A percentile compares a stretch with the other conserved stretches of the same genome.
Conservation (phyloP, 495 filamentous ascomycete genomes). For the Cairneyella variabilis region DNA sequence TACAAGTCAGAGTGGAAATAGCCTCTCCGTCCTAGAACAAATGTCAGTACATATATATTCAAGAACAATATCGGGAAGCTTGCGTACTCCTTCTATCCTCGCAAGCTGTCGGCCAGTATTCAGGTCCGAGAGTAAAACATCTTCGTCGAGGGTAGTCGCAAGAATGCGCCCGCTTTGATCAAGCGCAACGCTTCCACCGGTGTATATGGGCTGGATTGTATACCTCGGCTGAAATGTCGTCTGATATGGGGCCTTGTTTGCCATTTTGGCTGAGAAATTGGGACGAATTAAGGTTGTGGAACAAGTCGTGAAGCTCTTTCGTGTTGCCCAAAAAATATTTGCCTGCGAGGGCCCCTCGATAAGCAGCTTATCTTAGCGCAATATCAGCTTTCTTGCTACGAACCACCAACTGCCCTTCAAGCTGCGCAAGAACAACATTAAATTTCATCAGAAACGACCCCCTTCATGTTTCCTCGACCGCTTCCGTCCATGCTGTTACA, state of each 20-base stretch:
- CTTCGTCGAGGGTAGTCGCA: constrained; percentile 81
- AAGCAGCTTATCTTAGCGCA: too few relatives aligned
- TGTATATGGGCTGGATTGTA: constrained; percentile 89
- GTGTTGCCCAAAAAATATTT: too few relatives aligned
- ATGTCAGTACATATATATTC: constrained; percentile 2
- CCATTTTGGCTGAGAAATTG: constrained; percentile 35
- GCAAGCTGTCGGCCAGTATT: constrained; percentile 77
- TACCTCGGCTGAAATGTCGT: constrained; percentile 83
- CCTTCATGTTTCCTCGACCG: too few relatives aligned
- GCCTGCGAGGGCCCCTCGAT: too few relatives aligned
- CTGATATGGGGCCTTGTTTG: constrained; percentile 48
- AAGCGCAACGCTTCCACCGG: constrained; percentile 81
- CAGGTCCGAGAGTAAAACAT: constrained; percentile 83
- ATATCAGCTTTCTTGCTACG: too few relatives aligned
- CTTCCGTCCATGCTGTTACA: too few relatives aligned
- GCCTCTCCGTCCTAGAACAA: constrained; percentile 79
- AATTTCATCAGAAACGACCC: too few relatives aligned
- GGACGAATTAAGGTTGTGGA: neutral
- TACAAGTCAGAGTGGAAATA: constrained; percentile 81
- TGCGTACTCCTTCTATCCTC: constrained; percentile 81
- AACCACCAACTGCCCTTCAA: too few relatives aligned
- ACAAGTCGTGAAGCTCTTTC: too few relatives aligned
- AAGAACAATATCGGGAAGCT: too few relatives aligned
- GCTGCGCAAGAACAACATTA: too few relatives aligned
- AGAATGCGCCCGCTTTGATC: constrained; percentile 79